A percentile compares a stretch with the other conserved stretches of the same genome.
phyloP scores from a whole-genome alignment of 257 asterid genomes.

The Solanum clarkiae region DNA sequence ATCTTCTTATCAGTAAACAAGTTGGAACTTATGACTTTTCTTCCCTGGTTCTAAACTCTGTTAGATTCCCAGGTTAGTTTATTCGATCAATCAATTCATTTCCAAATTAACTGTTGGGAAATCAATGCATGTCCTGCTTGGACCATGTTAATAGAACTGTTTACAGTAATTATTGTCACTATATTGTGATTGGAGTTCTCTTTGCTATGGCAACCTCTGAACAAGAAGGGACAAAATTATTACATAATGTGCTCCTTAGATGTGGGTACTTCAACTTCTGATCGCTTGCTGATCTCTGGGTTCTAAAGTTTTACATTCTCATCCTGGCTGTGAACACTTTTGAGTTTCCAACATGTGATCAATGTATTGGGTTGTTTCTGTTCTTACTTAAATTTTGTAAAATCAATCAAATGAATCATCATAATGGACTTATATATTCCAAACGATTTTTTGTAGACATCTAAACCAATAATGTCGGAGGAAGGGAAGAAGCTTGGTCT shows the following conservation, averaged over 20 bases:
- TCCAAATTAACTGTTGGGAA: background rate
- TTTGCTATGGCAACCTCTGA: background rate
- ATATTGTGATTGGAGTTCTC: background rate
- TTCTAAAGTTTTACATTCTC: background rate
- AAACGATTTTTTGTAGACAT: slow-evolving; percentile 31
- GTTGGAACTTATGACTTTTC: background rate
- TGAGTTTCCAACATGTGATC: background rate
- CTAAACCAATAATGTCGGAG: slow-evolving; percentile 62
- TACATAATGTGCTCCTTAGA: background rate
- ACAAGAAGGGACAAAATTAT: background rate
- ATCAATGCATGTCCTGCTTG: background rate
- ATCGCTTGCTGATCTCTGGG: background rate
- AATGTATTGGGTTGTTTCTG: background rate
- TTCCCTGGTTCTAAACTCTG: background rate
- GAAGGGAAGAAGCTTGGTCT: slow-evolving; percentile 89
- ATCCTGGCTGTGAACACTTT: background rate
- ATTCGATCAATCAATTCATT: background rate
- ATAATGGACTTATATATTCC: background rate
- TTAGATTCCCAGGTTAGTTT: background rate
- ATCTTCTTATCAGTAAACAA: background rate
- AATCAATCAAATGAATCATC: background rate
- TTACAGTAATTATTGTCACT: background rate
- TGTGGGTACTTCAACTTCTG: background rate
- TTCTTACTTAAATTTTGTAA: background rate
- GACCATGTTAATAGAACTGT: background rate